Evolutionary conservation across 345 rosid species (phyloP), one percentile per base, ranked within the genome.

Genomic region (Hibiscus tridactylites): DNA sequence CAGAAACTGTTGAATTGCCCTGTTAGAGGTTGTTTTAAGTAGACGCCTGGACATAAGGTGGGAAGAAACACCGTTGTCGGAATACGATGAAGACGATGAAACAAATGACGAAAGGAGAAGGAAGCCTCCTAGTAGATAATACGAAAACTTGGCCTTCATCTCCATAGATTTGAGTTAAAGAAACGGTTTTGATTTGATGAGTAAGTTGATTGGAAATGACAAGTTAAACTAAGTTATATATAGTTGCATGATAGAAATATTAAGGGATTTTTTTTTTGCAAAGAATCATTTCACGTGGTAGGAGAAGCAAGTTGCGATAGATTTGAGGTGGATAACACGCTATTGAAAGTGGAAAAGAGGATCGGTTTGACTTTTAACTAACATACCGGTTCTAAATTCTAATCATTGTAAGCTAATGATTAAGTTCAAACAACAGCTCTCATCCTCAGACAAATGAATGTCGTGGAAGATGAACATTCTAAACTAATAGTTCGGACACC

Each of bases 1-100:
- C 7, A 85, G 73, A 76, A 54, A 88, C 59, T 87, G 85, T 47
- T 73, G 82, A 47, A 74, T 67, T 19, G 31, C 65, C 39, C 0
- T 28, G 12, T 26, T 31, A 6, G 57, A 28, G 16, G 81, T 19
- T 28, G 16, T 13, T 9, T 29, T 35, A 2, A 71, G 26, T 28
- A 71, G 31, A 35, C 75, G 82, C 77, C 59, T 67, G 0, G 79
- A 28, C 0, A 65, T 11, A 61, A 63, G 4, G 24, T 31, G 59
- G 68, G 61, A 63, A 59, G 74, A 53, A 57, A 66, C 15, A n/a
- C 62, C 60, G 2, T 65, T 24, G 50, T 29, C 6, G 13, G 75
- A 52, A 31, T 58, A 17, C 26, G 80, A 72, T 0, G 50, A 47
- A 12, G 75, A 53, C 5, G 54, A 24, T 8, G 68, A 62, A 57